Evolutionary conservation across 495 filamentous ascomycete genomes (phyloP), one percentile per base, ranked within the genome.

Genomic region (Penicillium pancosmium): DNA sequence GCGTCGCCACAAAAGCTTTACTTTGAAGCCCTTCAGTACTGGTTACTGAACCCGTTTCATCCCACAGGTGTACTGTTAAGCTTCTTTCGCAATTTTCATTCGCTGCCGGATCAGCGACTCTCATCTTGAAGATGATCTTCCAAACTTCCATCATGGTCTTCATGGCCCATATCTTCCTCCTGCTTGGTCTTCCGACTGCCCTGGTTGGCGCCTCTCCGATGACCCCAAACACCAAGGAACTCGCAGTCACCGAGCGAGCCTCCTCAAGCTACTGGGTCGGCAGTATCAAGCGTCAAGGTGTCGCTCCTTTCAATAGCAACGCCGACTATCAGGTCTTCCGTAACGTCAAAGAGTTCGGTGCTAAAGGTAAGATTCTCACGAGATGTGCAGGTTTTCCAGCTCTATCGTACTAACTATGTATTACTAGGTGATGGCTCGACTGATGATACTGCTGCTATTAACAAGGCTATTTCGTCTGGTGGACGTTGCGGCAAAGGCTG

Each of bases 401-500:
- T 16, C 4, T 19, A 16, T 40, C 7, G 72, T 50, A 31, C 61
- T 70, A 56, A 75, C 50, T 57, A 61, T 56, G 15, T 16, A 0
- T 19, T 2, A 51, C 56, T 59, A 80, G 88, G 88, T 69, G 89
- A 94, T 56, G 92, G 92, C 25, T 71, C 79, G 1, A 91, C 88
- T 5, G 92, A 97, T 71, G 92, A 96, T 68, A 93, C 91, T 2
- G 86, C 70, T 16, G 91, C 92, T n/a, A 94, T 97, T 80, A 96
- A 96, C 75, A 73, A 79, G 57, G 93, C 93, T 33, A 91, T 96
- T 59, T 77, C 84, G 10, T 84, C 86, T 47, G 91, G 91, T 23
- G 80, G 81, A 55, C 91, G 93, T 18, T 97, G 93, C 66, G 90
- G 86, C 43, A 68, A 80, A 63, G 82, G 85, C 52, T 97, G 93